These are phyloP conservation scores for Mucor irregularis DNA, from an alignment of 371 early-diverging fungal genomes.

Conservation along the genomic window DNA sequence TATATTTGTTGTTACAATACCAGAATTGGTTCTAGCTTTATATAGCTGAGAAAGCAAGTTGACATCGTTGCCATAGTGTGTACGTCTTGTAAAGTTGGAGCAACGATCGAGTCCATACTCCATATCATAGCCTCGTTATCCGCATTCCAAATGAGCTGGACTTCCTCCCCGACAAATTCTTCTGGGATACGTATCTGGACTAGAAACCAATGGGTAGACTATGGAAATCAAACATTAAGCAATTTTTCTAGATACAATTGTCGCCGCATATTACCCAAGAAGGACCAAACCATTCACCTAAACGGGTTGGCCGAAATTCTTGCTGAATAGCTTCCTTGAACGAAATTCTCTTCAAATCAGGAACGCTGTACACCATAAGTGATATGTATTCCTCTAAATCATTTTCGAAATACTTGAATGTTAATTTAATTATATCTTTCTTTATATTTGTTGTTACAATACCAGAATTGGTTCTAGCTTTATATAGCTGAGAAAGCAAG, in stretches of 20 bases:
- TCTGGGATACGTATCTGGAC: constrained; percentile 71
- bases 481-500: constrained; percentile 48
- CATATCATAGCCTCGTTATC: constrained; percentile 88
- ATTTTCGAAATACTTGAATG: no score
- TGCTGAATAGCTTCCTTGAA: constrained; percentile 84
- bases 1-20: neutral
- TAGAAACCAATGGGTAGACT: constrained; percentile 92
- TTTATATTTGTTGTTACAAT: no score
- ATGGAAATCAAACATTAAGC: constrained; percentile 1
- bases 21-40: constrained; percentile 46
- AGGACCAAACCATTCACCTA: constrained; percentile 83
- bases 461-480: constrained; percentile 49
- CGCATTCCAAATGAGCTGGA: constrained; percentile 83
- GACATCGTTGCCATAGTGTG: constrained; percentile 44
- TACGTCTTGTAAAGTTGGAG: constrained; percentile 42
- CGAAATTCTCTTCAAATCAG: constrained; percentile 75
- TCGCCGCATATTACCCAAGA: constrained; percentile 65
- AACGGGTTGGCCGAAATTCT: constrained; percentile 61
- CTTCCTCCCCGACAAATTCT: constrained; percentile 70
- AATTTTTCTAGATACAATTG: neutral
- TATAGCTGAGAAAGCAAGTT: constrained; percentile 46
- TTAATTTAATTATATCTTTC: no score
- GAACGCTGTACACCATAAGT: constrained; percentile 72
- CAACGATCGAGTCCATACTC: constrained; percentile 68
- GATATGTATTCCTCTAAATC: constrained; percentile 48